Percentiles rank a stretch among this genome's conserved stretches.
phyloP scores from a whole-genome alignment of 257 asterid genomes.

The Solanum clarkiae region DNA sequence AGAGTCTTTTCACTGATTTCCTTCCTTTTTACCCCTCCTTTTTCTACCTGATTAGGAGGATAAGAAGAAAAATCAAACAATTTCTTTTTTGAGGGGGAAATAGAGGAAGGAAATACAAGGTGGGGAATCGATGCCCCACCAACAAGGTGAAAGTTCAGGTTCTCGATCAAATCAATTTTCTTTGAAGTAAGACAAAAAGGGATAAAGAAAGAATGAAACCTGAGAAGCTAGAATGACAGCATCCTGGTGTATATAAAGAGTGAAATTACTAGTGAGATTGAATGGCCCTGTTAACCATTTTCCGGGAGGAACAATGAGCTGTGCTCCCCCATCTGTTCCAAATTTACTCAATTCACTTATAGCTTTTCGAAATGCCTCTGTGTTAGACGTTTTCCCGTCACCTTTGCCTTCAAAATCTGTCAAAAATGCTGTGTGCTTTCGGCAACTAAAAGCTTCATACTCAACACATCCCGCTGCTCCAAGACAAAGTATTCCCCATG shows the following conservation, averaged over 20 bases:
- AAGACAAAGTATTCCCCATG: slow-evolving; percentile 23
- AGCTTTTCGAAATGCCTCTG: neutral
- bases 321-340: slow-evolving; percentile 14
- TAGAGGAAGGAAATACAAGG: neutral
- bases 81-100: neutral
- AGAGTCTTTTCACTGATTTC: neutral
- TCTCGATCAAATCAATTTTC: neutral
- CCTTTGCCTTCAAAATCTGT: neutral
- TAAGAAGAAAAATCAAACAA: neutral
- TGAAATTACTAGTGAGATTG: slow-evolving; percentile 49
- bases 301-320: slow-evolving; percentile 54
- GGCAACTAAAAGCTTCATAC: neutral
- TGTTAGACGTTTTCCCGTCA: neutral
- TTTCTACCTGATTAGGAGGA: neutral
- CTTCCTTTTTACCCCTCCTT: neutral
- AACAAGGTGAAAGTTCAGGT: neutral
- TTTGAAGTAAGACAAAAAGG: neutral
- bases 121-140: neutral
- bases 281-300: slow-evolving; percentile 67
- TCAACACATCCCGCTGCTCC: neutral
- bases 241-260: slow-evolving; percentile 39
- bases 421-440: neutral
- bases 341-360: neutral
- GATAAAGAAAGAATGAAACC: slow-evolving; percentile 15
- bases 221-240: slow-evolving; percentile 51